These are phyloP conservation scores for Ganoderma meredithae DNA, from an alignment of 1,284 basidiomycete genomes.

Conservation along the genomic window DNA sequence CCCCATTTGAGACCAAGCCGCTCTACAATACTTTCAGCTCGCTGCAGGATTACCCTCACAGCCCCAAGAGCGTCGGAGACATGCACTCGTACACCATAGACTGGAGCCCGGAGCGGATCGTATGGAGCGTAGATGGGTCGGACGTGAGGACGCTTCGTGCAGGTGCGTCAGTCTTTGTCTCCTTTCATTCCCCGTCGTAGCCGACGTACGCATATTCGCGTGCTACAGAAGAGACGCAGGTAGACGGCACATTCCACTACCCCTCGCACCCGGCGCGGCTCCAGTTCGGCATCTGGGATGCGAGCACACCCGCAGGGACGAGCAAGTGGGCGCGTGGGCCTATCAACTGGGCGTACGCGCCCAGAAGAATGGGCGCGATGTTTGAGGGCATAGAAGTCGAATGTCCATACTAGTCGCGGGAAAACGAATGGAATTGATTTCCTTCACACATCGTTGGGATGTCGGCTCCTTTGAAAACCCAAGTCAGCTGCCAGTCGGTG, in stretches of 20 bases:
- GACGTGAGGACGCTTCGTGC: constrained; percentile 46
- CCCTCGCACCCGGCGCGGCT: constrained; percentile 46
- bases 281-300: constrained; percentile 58
- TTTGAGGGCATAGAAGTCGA: constrained; percentile 51
- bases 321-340: constrained; percentile 56
- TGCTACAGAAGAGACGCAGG: constrained; percentile 44
- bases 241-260: constrained; percentile 39
- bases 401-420: constrained; percentile 41
- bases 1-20: constrained; percentile 43
- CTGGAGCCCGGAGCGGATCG: constrained; percentile 49
- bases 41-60: constrained; percentile 41
- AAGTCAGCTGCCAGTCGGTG: neutral
- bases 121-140: constrained; percentile 52
- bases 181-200: neutral
- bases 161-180: constrained; percentile 39
- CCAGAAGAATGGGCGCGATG: constrained; percentile 45
- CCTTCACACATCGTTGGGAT: neutral
- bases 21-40: constrained; percentile 50
- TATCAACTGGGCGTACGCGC: constrained; percentile 50
- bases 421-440: neutral
- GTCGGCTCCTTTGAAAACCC: neutral
- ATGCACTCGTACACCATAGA: constrained; percentile 52
- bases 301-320: constrained; percentile 52
- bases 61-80: constrained; percentile 34
- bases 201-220: neutral